A percentile compares a stretch with the other conserved stretches of the same genome.
Conservation (phyloP, 495 filamentous ascomycete species). For the Hypoxylon intermedium region DNA sequence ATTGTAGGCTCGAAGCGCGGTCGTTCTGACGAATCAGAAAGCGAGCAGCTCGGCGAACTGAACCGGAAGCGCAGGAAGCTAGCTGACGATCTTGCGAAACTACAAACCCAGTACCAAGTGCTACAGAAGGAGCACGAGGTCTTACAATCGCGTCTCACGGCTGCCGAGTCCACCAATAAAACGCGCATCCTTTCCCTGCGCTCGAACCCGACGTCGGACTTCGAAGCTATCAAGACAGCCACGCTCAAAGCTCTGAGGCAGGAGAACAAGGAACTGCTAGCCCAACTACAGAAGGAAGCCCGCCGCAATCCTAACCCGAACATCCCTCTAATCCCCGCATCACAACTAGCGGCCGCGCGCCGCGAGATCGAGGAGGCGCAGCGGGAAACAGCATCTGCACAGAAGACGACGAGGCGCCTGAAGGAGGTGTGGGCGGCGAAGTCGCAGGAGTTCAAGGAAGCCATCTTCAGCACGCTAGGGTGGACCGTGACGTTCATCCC, state of each 20-base stretch:
- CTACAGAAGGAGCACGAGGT: conserved; percentile 79
- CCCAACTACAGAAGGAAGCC: conserved; percentile 68
- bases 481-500: conserved; percentile 94
- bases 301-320: conserved; percentile 41
- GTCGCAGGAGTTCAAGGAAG: conserved; percentile 89
- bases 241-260: conserved; percentile 77
- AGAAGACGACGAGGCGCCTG: conserved; percentile 83
- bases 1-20: conserved; percentile 63
- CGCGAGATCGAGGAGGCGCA: conserved; percentile 76
- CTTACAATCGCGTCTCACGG: conserved; percentile 69
- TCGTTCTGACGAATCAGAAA: conserved; percentile 65
- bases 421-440: conserved; percentile 91
- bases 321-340: conserved; percentile 69
- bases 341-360: conserved; percentile 73
- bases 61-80: conserved; percentile 83
- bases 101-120: conserved; percentile 69
- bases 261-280: conserved; percentile 84
- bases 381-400: conserved; percentile 75
- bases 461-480: conserved; percentile 84
- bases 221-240: conserved; percentile 78
- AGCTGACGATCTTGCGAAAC: conserved; percentile 75
- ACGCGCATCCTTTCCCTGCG: conserved; percentile 87
- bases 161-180: conserved; percentile 73
- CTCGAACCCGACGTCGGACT: conserved; percentile 85
- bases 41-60: conserved; percentile 81